These are phyloP conservation scores for Yamadazyma insecticola DNA, from an alignment of 805 yeast genomes.

Conservation along the genomic window DNA sequence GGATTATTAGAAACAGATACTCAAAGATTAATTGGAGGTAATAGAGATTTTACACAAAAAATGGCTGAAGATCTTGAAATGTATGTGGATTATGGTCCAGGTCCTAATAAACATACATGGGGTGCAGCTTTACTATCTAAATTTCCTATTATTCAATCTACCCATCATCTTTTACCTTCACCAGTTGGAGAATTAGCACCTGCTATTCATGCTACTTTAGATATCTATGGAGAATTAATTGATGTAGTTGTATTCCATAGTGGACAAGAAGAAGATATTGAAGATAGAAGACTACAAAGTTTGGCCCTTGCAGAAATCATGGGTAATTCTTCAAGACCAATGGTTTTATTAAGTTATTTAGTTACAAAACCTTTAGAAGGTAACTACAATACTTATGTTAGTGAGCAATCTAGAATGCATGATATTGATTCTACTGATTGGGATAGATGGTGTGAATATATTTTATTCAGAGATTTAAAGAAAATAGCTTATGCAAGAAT, in stretches of 20 bases:
- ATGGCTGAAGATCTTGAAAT: constrained; percentile 89
- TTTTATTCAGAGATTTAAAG: constrained; percentile 77
- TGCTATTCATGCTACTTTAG: constrained; percentile 93
- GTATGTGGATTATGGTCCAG: constrained; percentile 97
- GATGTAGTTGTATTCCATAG: constrained; percentile 97
- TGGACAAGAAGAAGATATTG: constrained; percentile 97
- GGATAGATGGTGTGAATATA: constrained; percentile 99
- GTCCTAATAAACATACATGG: constrained; percentile 98
- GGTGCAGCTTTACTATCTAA: constrained; percentile 90
- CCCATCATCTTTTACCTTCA: constrained; percentile 89
- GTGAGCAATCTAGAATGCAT: constrained; percentile 78
- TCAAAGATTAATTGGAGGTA: constrained; percentile 90
- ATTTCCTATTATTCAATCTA: constrained; percentile 87
- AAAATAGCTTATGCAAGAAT: constrained; percentile 93
- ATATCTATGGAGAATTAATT: constrained; percentile 79
- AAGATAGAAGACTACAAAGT: constrained; percentile 86
- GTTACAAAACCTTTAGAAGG: constrained; percentile 87
- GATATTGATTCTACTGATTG: constrained; percentile 92
- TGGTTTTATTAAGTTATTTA: constrained; percentile 80
- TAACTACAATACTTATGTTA: constrained; percentile 87
- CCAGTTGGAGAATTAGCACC: constrained; percentile 99
- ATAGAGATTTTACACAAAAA: constrained; percentile 87
- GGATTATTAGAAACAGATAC: constrained; percentile 93
- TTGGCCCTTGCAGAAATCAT: constrained; percentile 70
- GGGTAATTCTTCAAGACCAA: constrained; percentile 80